Evolutionary conservation across 192 early-diverging fungal species (phyloP), one percentile per base, ranked within the genome.

Genomic region (Paraglomus brasilianum): DNA sequence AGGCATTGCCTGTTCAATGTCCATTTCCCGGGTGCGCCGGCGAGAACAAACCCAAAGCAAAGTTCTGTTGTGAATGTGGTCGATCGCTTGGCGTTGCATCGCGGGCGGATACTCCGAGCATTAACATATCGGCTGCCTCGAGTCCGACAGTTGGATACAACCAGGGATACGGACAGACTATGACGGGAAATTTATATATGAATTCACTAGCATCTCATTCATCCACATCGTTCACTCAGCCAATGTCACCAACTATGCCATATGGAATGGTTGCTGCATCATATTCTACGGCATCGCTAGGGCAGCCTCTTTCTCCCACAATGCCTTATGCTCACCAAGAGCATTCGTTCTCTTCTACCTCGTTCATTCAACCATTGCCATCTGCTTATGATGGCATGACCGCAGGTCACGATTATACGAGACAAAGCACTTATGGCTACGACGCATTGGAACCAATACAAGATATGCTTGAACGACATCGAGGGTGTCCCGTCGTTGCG

Each of bases 21-120:
- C 78, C 82, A 41, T 71, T 80, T 52, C 66, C 79, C 9, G 68
- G 76, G 52, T 86, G 85, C 53, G 70, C 73, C 15, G 85, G 82
- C 17, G 82, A 82, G 48, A 83, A 84, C 58, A 84, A 82, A 43
- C 53, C 77, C 2, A 76, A 72, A 8, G 81, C 82, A 15, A 86
- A 86, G 45, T 86, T 86, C 58, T 86, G 85, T 66, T 80, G 79
- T 44, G 85, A 86, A 59, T 86, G 85, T 62, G 85, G 85, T 42
- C 80, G 81, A 45, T 77, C 76, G 0, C 69, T 84, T 44, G 75
- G 73, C 30, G 63, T 57, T 13, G 66, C 71, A 43, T 81, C 78
- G 4, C 68, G 77, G 5, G 65, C 81, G 0, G 72, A 72, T 1
- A 86, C 81, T 24, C 81, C 82, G 8, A 71, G 74, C 1, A 52